phyloP scores from a whole-genome alignment of 2,329 filamentous ascomycete species.

The Cordyceps sp. region DNA sequence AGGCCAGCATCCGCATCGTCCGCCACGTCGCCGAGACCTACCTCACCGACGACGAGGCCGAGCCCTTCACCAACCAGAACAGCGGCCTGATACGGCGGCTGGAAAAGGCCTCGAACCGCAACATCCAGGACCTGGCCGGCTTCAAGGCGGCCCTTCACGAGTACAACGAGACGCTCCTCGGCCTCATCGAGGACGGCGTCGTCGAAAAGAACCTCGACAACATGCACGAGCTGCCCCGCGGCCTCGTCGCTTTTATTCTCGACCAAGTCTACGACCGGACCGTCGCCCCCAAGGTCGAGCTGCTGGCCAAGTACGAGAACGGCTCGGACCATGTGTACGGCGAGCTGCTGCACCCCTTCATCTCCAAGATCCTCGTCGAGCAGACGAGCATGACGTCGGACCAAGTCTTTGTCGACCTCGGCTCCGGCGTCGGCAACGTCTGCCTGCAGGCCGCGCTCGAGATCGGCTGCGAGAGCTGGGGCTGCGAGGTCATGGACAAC shows the following conservation, averaged over 20 bases:
- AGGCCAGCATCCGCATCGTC: slow-evolving; percentile 56
- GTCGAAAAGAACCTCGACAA: slow-evolving; percentile 56
- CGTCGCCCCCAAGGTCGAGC: slow-evolving; percentile 76
- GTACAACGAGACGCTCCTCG: slow-evolving; percentile 59
- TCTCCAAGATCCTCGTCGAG: slow-evolving; percentile 63
- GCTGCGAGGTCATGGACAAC: slow-evolving; percentile 90
- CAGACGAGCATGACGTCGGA: slow-evolving; percentile 63
- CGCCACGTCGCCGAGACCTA: slow-evolving; percentile 60
- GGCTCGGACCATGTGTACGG: slow-evolving; percentile 91
- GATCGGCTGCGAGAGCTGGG: slow-evolving; percentile 86
- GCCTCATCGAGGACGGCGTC: slow-evolving; percentile 50
- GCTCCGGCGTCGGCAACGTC: slow-evolving; percentile 91
- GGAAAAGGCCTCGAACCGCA: slow-evolving; percentile 54
- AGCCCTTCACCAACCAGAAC: slow-evolving; percentile 53
- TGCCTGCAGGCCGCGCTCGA: slow-evolving; percentile 87
- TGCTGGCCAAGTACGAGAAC: slow-evolving; percentile 70
- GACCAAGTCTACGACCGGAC: slow-evolving; percentile 83
- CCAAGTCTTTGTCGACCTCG: slow-evolving; percentile 84
- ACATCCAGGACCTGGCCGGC: slow-evolving; percentile 44
- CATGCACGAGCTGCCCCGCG: slow-evolving; percentile 52
- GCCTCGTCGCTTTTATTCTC: slow-evolving; percentile 65
- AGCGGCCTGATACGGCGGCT: slow-evolving; percentile 62
- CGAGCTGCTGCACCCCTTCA: slow-evolving; percentile 73
- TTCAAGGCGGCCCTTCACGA: slow-evolving; percentile 58
- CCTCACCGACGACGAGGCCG: slow-evolving; percentile 51